Conservation (phyloP, 2,329 filamentous ascomycete species). For the Nothophoma quercina region DNA sequence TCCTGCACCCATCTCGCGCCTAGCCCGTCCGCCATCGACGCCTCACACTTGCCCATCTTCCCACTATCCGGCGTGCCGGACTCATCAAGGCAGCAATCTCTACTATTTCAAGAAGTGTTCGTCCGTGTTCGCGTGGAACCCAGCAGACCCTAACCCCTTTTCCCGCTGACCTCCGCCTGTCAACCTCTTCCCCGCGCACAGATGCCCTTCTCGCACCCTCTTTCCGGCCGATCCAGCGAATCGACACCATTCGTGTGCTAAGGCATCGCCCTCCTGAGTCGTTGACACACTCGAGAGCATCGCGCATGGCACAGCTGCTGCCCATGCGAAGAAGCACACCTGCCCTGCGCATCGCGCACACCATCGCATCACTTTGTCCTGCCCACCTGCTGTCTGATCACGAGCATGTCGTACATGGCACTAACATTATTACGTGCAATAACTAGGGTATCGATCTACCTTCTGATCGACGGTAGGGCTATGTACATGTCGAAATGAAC, state of each 20-base stretch:
- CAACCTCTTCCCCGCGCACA: constrained; percentile 13
- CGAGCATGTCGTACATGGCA: background rate
- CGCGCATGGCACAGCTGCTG: background rate
- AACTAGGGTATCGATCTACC: constrained; percentile 2
- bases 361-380: background rate
- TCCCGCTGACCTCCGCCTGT: constrained; percentile 4
- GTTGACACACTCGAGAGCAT: no score
- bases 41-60: constrained; percentile 11
- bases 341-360: background rate
- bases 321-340: background rate
- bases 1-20: constrained; percentile 1
- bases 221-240: constrained; percentile 6
- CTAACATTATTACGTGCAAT: constrained; percentile 4
- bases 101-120: constrained; percentile 16
- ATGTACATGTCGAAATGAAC: background rate
- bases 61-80: constrained; percentile 11
- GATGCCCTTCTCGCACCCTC: background rate
- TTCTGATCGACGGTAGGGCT: background rate
- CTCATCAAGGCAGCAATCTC: background rate
- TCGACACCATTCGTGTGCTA: background rate
- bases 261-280: background rate
- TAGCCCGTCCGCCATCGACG: background rate
- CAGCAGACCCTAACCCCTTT: constrained; percentile 12
- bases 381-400: background rate
- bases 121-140: constrained; percentile 10